Base-by-base conservation (phyloP, 768 basidiomycete species). In the Boletus fagicola region DNA sequence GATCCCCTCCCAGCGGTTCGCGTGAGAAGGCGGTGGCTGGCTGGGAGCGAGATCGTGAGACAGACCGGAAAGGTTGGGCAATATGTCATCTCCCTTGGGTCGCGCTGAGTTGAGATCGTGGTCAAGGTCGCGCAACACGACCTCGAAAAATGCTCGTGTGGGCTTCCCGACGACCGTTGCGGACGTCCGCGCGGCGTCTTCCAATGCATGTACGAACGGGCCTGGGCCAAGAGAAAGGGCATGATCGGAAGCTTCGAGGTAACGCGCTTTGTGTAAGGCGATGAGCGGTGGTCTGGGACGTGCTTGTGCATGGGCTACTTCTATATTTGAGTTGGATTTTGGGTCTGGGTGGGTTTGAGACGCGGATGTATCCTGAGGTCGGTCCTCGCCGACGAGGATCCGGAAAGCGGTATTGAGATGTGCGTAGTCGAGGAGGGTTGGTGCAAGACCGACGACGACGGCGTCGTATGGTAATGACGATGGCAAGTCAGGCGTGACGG, bases 131-230 rank as follows among this genome's bases (percentile, higher is more conserved):
- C 66, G 62, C 42, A 90, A 75, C 13, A 82, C 83, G 10, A 79
- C 71, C 57, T 85, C 74, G 61, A 87, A 89, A 65, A 90, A 89
- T 1, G 70, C 62, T 16, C 73, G 73, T 0, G 77, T 78, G 0
- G 88, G 87, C 64, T 90, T 90, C 2, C 88, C 88, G 5, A 90
- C 79, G 20, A 84, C 73, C 45, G 76, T 76, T 0, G 86, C 83
- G 12, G 75, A 60, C 36, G 73, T 65, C 0, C 76, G 79, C 0
- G 80, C 58, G 1, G 86, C 85, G 16, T 72, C 68, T 63, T 89
- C 86, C 15, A 90, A 75, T 0, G 83, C 86, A 2, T 75, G 68
- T 18, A 90, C 80, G 63, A 90, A 90, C 3, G 87, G 85, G 0
- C 88, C 87, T 0, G 86, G 85, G 2, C 88, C 88, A 13, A 89